Evolutionary conservation across 139 green algal species (phyloP).

Genomic region (Volvox reticuliferus): DNA sequence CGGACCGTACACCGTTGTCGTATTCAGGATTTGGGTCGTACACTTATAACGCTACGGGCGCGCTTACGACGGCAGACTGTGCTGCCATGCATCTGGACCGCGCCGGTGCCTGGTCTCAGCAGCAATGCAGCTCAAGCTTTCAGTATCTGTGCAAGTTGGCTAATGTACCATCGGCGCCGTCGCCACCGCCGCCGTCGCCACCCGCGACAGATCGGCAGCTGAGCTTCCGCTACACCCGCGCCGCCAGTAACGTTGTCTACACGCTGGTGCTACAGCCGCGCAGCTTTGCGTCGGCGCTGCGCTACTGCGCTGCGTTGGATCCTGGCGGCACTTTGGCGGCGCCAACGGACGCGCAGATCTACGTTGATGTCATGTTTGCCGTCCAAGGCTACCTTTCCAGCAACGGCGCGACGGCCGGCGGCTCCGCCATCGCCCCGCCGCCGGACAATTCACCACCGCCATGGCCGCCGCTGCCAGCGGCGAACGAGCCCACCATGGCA

Average conservation of each 20-base stretch:
- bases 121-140: background rate
- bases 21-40: conserved; percentile 40
- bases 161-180: conserved; percentile 19
- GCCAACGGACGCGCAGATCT: conserved; percentile 11
- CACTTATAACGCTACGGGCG: background rate
- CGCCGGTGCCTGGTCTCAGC: conserved; percentile 15
- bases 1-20: conserved; percentile 3
- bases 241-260: background rate
- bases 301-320: conserved; percentile 14
- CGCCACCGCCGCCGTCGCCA: conserved; percentile 11
- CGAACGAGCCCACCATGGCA: background rate
- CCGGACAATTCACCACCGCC: conserved; percentile 13
- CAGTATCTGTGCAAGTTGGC: conserved; percentile 19
- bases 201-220: background rate
- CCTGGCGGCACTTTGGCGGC: conserved; percentile 6
- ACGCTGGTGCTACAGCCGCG: conserved; percentile 27
- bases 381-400: conserved; percentile 34
- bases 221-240: background rate
- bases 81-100: conserved; percentile 43
- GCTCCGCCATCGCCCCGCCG: conserved; percentile 35
- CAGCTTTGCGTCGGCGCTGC: conserved; percentile 3
- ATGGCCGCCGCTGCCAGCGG: conserved; percentile 16
- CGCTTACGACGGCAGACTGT: background rate
- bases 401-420: conserved; percentile 31
- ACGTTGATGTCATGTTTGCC: conserved; percentile 19